Base-by-base conservation (phyloP, 2,329 filamentous ascomycete genomes). In the Didymella keratinophila region DNA sequence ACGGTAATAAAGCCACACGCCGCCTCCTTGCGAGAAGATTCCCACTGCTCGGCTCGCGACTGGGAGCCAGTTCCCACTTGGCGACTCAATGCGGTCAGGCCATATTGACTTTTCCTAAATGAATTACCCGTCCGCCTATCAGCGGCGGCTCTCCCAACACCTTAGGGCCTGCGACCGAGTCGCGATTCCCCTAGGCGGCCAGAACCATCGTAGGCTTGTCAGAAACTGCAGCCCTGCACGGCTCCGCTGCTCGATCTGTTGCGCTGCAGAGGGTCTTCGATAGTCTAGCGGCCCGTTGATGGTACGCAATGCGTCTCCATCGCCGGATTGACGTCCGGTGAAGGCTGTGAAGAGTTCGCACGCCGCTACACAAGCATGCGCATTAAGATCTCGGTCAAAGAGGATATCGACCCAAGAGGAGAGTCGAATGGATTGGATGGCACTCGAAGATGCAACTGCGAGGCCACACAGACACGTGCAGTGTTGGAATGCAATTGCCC, bases 1-100 rank as follows among this genome's bases (percentile, higher is more conserved):
- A 66, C 67, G 65, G 64, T 60, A 70, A 70, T 67, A 66, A 67
- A 64, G 71, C 68, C 69, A 71, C 58, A 59, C 63, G 58, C 48
- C 61, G 60, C 62, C 57, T 60, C 63, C 57, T 64, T 54, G 53
- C 59, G 36, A 64, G 50, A 62, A 58, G 62, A 62, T 18, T 52
- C 56, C 57, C 60, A 65, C 52, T 56, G 52, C 60, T 62, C 60
- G 64, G 58, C 63, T 62, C 65, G 59, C 58, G 56, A 62, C 61
- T 62, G 51, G 62, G 41, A 43, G 41, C 41, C 52, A 69, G 16
- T 56, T 63, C 66, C 50, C 34, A 55, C 25, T 55, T 48, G 52
- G 47, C 41, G 43, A 32, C 36, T 47, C 52, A 48, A 58, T 53
- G 20, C 39, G 50, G 56, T 36, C 45, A 58, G 56, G 57, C n/a